phyloP scores from a whole-genome alignment of 768 basidiomycete genomes.

The Collybia nuda region DNA sequence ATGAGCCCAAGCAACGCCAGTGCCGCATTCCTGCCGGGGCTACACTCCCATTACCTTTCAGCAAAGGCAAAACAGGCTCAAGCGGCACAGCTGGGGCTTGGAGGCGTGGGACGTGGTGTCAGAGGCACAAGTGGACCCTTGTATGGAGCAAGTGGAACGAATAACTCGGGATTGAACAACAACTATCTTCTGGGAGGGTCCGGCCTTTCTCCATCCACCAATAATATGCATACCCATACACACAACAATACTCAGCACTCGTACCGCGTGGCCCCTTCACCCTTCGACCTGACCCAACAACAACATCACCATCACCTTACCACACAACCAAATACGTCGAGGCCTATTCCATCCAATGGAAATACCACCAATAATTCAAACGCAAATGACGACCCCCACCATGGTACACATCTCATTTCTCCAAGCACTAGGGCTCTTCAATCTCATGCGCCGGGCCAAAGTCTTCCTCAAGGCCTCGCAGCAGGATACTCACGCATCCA shows the following conservation, averaged over 20 bases:
- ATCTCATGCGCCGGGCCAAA: conserved; percentile 87
- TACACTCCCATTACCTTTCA: conserved; percentile 63
- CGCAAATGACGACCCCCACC: conserved; percentile 12
- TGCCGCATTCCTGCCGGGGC: conserved; percentile 76
- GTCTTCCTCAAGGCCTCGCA: conserved; percentile 88
- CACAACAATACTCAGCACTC: conserved; percentile 35
- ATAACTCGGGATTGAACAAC: conserved; percentile 20
- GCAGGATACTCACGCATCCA: conserved; percentile 91
- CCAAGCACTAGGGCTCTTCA: conserved; percentile 81
- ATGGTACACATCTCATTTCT: conserved; percentile 42
- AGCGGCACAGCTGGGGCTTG: conserved; percentile 25
- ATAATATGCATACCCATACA: conserved; percentile 38
- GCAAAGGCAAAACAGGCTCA: conserved; percentile 43
- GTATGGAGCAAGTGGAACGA: conserved; percentile 12
- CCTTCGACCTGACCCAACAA: conserved; percentile 45
- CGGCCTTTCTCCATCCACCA: conserved; percentile 28
- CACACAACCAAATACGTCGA: conserved; percentile 22
- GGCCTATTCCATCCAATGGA: conserved; percentile 27
- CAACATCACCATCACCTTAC: conserved; percentile 29
- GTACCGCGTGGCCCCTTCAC: conserved; percentile 40
- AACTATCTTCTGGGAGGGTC: conserved; percentile 28
- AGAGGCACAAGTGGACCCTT: conserved; percentile 31
- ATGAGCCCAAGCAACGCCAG: conserved; percentile 71
- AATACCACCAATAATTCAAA: neutral
- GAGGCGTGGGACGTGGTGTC: conserved; percentile 25